Evolutionary conservation across 306 rosid genomes (phyloP).

Genomic region (Alnus rubra): DNA sequence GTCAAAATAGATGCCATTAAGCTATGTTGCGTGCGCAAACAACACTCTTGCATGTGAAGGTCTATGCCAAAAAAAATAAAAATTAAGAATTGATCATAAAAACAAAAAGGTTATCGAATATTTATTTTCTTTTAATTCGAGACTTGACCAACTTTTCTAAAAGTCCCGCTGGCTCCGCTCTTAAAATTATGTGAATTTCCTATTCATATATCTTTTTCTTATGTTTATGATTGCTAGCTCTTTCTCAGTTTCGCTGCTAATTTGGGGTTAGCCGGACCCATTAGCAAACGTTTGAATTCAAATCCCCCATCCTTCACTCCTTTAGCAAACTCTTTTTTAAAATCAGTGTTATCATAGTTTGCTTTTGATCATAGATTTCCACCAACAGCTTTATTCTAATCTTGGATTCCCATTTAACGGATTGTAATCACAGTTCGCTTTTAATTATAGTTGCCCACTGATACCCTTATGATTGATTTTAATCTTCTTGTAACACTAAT

Average conservation of each 20-base stretch:
- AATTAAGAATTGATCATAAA: not conserved
- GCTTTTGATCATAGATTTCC: not conserved
- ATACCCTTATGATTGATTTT: not conserved
- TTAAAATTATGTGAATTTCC: not conserved
- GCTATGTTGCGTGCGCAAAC: too few species aligned
- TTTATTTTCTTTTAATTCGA: not conserved
- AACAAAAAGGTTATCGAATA: not conserved
- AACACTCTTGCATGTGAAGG: too few species aligned
- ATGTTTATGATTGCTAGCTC: not conserved
- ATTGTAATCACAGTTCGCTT: not conserved
- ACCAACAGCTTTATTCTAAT: not conserved
- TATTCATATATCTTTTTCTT: not conserved
- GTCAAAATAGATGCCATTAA: too few species aligned
- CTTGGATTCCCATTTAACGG: not conserved
- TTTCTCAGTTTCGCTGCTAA: not conserved
- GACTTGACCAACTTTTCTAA: not conserved
- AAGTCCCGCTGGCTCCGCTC: not conserved
- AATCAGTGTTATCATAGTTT: not conserved
- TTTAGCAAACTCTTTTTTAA: not conserved
- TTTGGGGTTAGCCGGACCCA: not conserved
- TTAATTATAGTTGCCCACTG: not conserved
- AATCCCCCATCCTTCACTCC: not conserved
- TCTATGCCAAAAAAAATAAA: too few species aligned
- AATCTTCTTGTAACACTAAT: not conserved
- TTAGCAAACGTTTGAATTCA: constrained; percentile 5